phyloP scores from a whole-genome alignment of 495 filamentous ascomycete genomes.

The Cercophora sp. region DNA sequence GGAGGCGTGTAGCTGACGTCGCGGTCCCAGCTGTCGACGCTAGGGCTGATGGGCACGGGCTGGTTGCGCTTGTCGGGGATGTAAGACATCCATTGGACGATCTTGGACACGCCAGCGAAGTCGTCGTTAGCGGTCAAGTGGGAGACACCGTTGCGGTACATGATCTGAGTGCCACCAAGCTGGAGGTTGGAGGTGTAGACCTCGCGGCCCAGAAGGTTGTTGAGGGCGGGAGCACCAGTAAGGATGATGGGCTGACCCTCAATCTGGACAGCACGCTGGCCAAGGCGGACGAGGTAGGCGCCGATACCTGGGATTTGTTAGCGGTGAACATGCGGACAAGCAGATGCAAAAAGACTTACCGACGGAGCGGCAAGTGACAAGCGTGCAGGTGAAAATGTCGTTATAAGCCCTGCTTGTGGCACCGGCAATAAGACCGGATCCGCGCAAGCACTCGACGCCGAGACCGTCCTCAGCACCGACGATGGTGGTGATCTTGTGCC shows the following conservation, averaged over 20 bases:
- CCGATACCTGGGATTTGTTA: constrained; percentile 66
- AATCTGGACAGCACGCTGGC: constrained; percentile 97
- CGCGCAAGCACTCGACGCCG: constrained; percentile 95
- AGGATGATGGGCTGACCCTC: constrained; percentile 99
- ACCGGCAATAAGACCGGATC: constrained; percentile 96
- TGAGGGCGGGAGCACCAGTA: constrained; percentile 94
- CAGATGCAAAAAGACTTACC: constrained; percentile 45
- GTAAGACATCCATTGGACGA: constrained; percentile 95
- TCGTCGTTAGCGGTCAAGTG: constrained; percentile 98
- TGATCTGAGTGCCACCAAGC: constrained; percentile 98
- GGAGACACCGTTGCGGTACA: constrained; percentile 99
- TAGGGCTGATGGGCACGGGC: constrained; percentile 81
- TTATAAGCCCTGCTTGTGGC: constrained; percentile 96
- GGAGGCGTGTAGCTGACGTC: constrained; percentile 83
- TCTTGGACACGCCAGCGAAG: constrained; percentile 96
- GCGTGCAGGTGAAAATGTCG: constrained; percentile 97
- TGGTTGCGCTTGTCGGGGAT: constrained; percentile 90
- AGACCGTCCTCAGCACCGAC: constrained; percentile 93
- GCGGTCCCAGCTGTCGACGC: constrained; percentile 88
- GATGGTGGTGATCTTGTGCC: constrained; percentile 91
- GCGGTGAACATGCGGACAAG: constrained; percentile 6
- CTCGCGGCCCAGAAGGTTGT: constrained; percentile 96
- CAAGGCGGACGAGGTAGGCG: constrained; percentile 95
- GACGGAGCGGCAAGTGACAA: constrained; percentile 96
- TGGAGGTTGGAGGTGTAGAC: constrained; percentile 99